phyloP scores from a whole-genome alignment of 768 basidiomycete species.

The Lactifluus hygrophoroides region DNA sequence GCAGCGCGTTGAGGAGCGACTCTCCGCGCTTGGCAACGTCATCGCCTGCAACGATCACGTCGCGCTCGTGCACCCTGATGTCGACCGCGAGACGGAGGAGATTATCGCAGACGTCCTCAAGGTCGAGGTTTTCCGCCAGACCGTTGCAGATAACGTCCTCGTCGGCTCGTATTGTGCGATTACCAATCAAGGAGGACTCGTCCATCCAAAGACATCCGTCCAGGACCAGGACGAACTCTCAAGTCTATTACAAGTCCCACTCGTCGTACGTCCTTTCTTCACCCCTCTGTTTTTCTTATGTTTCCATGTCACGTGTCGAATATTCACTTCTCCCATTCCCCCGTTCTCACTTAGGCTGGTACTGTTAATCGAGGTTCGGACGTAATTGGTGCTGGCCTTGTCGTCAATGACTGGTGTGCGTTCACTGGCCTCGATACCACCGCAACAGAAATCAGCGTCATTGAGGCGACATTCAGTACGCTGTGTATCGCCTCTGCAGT shows the following conservation, averaged over 20 bases:
- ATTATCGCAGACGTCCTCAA: conserved; percentile 99
- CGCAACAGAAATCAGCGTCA: conserved; percentile 98
- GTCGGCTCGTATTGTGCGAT: conserved; percentile 95
- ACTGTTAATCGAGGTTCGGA: conserved; percentile 98
- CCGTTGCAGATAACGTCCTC: conserved; percentile 91
- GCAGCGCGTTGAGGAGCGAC: conserved; percentile 93
- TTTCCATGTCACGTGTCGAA: neutral
- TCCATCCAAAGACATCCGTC: conserved; percentile 94
- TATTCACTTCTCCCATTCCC: neutral
- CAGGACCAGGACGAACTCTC: conserved; percentile 98
- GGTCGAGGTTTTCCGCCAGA: conserved; percentile 98
- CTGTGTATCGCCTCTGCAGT: conserved; percentile 20
- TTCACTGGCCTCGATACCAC: conserved; percentile 99
- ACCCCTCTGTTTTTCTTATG: no score
- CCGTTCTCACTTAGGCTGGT: conserved; percentile 56
- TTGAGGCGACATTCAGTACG: conserved; percentile 95
- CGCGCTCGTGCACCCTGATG: conserved; percentile 95
- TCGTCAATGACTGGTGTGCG: conserved; percentile 99
- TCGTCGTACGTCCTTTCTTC: conserved; percentile 63
- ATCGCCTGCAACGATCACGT: conserved; percentile 99
- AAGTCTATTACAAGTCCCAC: conserved; percentile 84
- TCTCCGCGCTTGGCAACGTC: conserved; percentile 96
- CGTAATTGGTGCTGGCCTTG: conserved; percentile 93
- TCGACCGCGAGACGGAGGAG: conserved; percentile 98
- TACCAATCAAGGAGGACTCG: conserved; percentile 94